A percentile compares a stretch with the other conserved stretches of the same genome.
Conservation (phyloP, 1,284 basidiomycete genomes). For the Peniophora sp. region DNA sequence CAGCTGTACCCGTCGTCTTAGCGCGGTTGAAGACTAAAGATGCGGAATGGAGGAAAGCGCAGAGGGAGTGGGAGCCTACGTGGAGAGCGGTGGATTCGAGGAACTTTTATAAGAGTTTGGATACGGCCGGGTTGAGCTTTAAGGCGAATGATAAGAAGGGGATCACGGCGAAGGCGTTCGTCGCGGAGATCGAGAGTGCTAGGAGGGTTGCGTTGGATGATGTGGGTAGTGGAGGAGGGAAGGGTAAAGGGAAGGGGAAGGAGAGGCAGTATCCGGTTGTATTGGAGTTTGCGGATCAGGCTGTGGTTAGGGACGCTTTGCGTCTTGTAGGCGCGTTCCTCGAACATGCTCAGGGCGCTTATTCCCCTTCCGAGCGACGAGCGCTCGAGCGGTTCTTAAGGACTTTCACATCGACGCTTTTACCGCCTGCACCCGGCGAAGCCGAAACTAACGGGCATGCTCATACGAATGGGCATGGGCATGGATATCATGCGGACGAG, state of each 20-base stretch:
- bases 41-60: conserved; percentile 94
- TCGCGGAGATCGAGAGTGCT: conserved; percentile 80
- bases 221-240: conserved; percentile 24
- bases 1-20: conserved; percentile 90
- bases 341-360: conserved; percentile 74
- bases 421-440: conserved; percentile 69
- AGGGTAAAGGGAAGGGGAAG: conserved; percentile 22
- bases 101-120: conserved; percentile 96
- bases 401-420: conserved; percentile 78
- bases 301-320: conserved; percentile 81
- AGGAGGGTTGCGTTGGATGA: conserved; percentile 55
- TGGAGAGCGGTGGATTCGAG: conserved; percentile 97
- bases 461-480: conserved; percentile 31
- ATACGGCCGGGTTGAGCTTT: conserved; percentile 93
- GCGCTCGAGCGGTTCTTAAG: conserved; percentile 83
- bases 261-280: conserved; percentile 62
- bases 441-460: conserved; percentile 68
- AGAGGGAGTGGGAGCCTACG: conserved; percentile 94
- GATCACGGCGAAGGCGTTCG: conserved; percentile 85
- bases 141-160: conserved; percentile 96
- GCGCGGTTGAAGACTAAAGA: conserved; percentile 89
- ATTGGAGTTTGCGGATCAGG: conserved; percentile 72
- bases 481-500: too few relatives aligned
- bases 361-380: conserved; percentile 73
- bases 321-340: conserved; percentile 89